Evolutionary conservation across 1,139 yeast genomes (phyloP), one percentile per base, ranked within the genome.

Genomic region (Taphrina deformans): DNA sequence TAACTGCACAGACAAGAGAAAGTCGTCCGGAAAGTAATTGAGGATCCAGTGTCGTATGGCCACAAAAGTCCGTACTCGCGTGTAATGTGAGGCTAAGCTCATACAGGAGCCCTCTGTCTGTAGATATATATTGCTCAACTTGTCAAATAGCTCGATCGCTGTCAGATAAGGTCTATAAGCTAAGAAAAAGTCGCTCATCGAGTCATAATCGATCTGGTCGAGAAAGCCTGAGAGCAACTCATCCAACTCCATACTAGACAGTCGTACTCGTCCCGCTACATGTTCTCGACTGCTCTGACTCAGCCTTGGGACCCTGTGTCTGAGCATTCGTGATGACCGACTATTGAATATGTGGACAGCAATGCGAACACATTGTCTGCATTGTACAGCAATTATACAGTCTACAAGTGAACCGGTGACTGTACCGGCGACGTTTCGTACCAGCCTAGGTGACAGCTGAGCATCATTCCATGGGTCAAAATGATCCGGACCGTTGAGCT

Each of bases 11-110:
- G 75, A 70, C n/a, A 78, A 74, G 51, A 77, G 74, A 69, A 78
- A 79, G 69, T 78, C 81, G 69, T 76, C 79, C 12, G 76, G 75
- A 67, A 69, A 70, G 65, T 70, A 70, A 68, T 77, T 92, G 68
- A 89, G 76, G 35, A 93, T 76, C 96, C 98, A 93, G 75, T 90
- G 96, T 71, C 98, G 82, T 58, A 93, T 72, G 40, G 89, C 86
- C 45, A 90, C 97, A 78, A 92, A 93, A 0, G 96, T 87, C 70
- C 98, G 81, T 45, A 92, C 82, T n/a, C 89, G 78, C 0, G 88
- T 87, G 61, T 88, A 79, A 69, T 86, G 83, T 3, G 95, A 96
- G n/a, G 50, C 27, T 21, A 9, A 82, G 41, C 41, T 38, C 18
- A 18, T 38, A 18, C 41, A n/a, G 14, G 41, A 38, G n/a, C 18